Evolutionary conservation across 768 basidiomycete species (phyloP), one percentile per base, ranked within the genome.

Genomic region (Suillus discolor): DNA sequence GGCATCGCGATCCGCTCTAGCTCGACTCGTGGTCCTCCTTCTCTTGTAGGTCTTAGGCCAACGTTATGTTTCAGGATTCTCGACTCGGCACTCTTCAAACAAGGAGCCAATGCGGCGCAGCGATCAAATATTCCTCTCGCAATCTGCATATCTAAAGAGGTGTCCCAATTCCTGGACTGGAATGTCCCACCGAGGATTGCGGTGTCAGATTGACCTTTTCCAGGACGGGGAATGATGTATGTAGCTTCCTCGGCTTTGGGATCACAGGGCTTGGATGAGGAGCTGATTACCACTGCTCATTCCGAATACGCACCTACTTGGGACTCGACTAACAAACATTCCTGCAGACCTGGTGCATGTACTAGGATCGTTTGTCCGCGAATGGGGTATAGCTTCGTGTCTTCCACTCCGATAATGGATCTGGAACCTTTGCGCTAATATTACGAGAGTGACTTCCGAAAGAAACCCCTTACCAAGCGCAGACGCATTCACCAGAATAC

Each of bases 281-380:
- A n/a, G 4, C 18, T 36, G 23, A 15, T 47, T 20, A 12, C 20
- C 15, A 28, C 11, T 41, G 11, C 5, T 25, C 12, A 9, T 8
- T 12, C 11, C 23, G 53, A 42, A 4, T 53, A 67, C 77, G 62
- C 55, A 79, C 80, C 74, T 13, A 61, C 31, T 31, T 31, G 6
- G 31, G 31, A 38, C 12, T 71, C 54, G 34, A 65, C 70, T 69
- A 62, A 57, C 36, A 80, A 42, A 62, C 71, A 79, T 64, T 81
- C 79, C 53, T 78, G 61, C 54, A 93, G 79, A 78, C 84, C 83
- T 0, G 92, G 89, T 3, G 92, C 91, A 45, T 85, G 77, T 25
- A 96, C 81, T 20, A 95, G 74, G 11, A 96, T 87, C 0, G 92
- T 90, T 78, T 97, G 96, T 9, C 95, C 95, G 53, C 94, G 83